Percentiles rank a stretch among this genome's conserved stretches.
These are phyloP conservation scores for Boletus pseudopeckii DNA, from an alignment of 768 basidiomycete species.

Conservation along the genomic window DNA sequence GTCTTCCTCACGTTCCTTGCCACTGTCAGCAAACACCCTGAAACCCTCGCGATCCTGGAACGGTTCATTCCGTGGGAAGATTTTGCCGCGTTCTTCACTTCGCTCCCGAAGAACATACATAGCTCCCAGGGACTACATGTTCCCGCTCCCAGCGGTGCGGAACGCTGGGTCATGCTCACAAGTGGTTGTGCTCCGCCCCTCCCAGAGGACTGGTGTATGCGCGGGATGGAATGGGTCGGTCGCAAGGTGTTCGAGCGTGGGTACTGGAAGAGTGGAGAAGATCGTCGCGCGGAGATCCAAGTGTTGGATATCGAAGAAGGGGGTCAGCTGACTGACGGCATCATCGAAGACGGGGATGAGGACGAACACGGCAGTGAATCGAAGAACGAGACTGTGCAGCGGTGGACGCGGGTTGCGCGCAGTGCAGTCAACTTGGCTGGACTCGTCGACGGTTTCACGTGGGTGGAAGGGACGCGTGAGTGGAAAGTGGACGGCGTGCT, in stretches of 20 bases:
- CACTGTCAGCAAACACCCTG: slow-evolving; percentile 64
- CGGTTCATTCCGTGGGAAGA: slow-evolving; percentile 82
- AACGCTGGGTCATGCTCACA: slow-evolving; percentile 67
- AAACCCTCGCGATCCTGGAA: slow-evolving; percentile 62
- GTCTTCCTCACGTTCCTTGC: slow-evolving; percentile 85
- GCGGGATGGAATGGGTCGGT: slow-evolving; percentile 97
- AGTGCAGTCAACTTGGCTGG: slow-evolving; percentile 64
- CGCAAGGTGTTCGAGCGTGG: slow-evolving; percentile 88
- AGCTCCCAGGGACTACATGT: slow-evolving; percentile 40
- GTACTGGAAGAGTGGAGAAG: slow-evolving; percentile 85
- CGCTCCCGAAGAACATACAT: slow-evolving; percentile 54
- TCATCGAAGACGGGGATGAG: slow-evolving; percentile 76
- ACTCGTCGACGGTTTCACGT: slow-evolving; percentile 73
- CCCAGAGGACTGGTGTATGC: slow-evolving; percentile 91
- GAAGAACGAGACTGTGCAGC: slow-evolving; percentile 42
- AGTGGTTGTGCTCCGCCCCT: slow-evolving; percentile 68
- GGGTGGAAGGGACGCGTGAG: slow-evolving; percentile 52
- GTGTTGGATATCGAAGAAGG: slow-evolving; percentile 64
- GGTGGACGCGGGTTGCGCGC: slow-evolving; percentile 78
- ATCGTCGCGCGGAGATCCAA: slow-evolving; percentile 69
- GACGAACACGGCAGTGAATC: slow-evolving; percentile 32
- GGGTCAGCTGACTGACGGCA: slow-evolving; percentile 64
- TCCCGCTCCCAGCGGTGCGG: slow-evolving; percentile 32
- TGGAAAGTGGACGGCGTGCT: slow-evolving; percentile 67
- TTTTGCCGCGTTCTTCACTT: slow-evolving; percentile 62